Evolutionary conservation across 345 rosid genomes (phyloP).

Genomic region (Lumnitzera racemosa): DNA sequence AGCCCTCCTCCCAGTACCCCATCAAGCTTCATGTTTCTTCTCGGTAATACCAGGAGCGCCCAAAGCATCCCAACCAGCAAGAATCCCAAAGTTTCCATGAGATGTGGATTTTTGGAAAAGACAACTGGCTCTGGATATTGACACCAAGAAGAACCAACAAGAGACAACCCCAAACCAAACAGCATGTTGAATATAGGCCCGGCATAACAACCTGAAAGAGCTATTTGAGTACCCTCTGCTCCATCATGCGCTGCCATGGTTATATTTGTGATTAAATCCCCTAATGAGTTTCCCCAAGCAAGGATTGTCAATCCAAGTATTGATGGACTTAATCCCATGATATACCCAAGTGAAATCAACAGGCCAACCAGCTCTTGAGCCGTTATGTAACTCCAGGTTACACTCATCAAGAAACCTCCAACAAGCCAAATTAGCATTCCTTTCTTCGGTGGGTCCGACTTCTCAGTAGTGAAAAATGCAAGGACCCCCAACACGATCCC

Average conservation of each 20-base stretch:
- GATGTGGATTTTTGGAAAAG: slow-evolving; percentile 42
- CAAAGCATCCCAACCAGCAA: slow-evolving; percentile 60
- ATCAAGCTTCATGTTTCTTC: slow-evolving; percentile 62
- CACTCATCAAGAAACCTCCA: slow-evolving; percentile 86
- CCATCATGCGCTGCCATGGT: slow-evolving; percentile 71
- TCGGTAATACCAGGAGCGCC: slow-evolving; percentile 67
- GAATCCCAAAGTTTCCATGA: slow-evolving; percentile 70
- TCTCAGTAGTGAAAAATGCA: slow-evolving; percentile 41
- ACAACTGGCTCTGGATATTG: slow-evolving; percentile 41
- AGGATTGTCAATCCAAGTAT: slow-evolving; percentile 75
- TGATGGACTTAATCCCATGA: slow-evolving; percentile 56
- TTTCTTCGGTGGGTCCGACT: slow-evolving; percentile 51
- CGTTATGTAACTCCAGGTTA: slow-evolving; percentile 73
- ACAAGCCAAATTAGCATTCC: slow-evolving; percentile 65
- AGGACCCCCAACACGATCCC: slow-evolving; percentile 50
- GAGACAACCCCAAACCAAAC: slow-evolving; percentile 69
- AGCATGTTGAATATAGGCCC: slow-evolving; percentile 80
- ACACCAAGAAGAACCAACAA: slow-evolving; percentile 47
- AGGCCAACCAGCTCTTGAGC: slow-evolving; percentile 83
- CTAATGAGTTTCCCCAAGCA: slow-evolving; percentile 93
- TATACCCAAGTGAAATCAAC: slow-evolving; percentile 57
- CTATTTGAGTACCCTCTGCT: slow-evolving; percentile 59
- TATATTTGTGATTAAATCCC: slow-evolving; percentile 68
- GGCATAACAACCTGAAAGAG: slow-evolving; percentile 81
- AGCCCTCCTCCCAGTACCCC: slow-evolving; percentile 63